Evolutionary conservation across 345 rosid species (phyloP).

Genomic region (Hibiscus trionum): DNA sequence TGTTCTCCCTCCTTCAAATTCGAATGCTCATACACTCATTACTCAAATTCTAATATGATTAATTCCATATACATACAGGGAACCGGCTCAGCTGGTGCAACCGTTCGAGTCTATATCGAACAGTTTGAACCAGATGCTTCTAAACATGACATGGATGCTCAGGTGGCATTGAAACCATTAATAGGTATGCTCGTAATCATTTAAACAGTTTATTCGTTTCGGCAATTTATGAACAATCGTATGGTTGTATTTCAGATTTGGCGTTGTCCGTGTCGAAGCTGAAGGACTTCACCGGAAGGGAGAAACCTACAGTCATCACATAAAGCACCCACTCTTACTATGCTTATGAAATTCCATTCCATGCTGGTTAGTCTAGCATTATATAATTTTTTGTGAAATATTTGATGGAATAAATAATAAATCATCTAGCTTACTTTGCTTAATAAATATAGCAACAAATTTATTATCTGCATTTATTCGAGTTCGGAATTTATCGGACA

Average conservation of each 20-base stretch:
- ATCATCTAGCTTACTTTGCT: not conserved
- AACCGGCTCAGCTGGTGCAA: slow-evolving; percentile 96
- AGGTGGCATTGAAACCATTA: slow-evolving; percentile 67
- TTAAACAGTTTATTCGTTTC: not conserved
- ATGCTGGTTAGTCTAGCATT: slow-evolving; percentile 12
- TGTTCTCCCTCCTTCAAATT: slow-evolving; percentile 1
- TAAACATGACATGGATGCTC: slow-evolving; percentile 87
- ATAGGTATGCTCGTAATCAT: slow-evolving; percentile 44
- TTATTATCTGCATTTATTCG: not conserved
- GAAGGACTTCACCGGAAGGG: slow-evolving; percentile 83
- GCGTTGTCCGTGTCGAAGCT: slow-evolving; percentile 82
- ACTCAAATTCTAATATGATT: not conserved
- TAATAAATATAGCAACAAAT: not conserved
- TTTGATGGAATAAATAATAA: slow-evolving; percentile 5
- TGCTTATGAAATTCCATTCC: slow-evolving; percentile 12
- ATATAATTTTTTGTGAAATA: slow-evolving; percentile 16
- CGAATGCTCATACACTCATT: slow-evolving; percentile 1
- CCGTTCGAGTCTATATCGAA: slow-evolving; percentile 73
- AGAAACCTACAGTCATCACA: slow-evolving; percentile 94
- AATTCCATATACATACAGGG: slow-evolving; percentile 38
- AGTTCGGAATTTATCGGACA: not conserved
- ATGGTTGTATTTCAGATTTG: slow-evolving; percentile 29
- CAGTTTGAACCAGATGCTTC: slow-evolving; percentile 77
- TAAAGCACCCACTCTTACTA: slow-evolving; percentile 15
- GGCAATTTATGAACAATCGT: too few species aligned